A percentile compares a stretch with the other conserved stretches of the same genome.
Conservation (phyloP, 2,329 filamentous ascomycete genomes). For the Ceratocystis papillata region DNA sequence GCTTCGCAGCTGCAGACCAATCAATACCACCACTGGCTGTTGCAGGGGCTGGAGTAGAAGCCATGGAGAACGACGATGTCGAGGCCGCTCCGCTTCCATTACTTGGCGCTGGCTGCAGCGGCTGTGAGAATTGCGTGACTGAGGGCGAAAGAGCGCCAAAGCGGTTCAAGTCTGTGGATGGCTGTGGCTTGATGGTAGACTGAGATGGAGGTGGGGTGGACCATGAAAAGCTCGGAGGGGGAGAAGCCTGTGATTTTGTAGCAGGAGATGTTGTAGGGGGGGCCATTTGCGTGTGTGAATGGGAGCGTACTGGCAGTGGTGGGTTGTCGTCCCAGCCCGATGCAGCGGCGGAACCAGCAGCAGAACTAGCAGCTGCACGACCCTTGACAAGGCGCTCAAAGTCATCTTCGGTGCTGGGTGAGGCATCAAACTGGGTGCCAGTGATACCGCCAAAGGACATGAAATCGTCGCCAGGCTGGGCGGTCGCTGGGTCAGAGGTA, state of each 20-base stretch:
- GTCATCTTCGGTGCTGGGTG: slow-evolving; percentile 53
- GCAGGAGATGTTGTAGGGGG: neutral
- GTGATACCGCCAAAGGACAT: slow-evolving; percentile 60
- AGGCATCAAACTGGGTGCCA: slow-evolving; percentile 47
- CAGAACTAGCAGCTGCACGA: slow-evolving; percentile 29
- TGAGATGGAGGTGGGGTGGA: slow-evolving; percentile 45
- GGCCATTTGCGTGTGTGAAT: slow-evolving; percentile 29
- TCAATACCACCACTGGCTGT: neutral
- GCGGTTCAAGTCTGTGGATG: slow-evolving; percentile 44
- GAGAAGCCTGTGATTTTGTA: slow-evolving; percentile 29
- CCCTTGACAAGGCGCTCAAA: slow-evolving; percentile 89
- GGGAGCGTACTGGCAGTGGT: neutral
- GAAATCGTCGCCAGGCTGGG: slow-evolving; percentile 51
- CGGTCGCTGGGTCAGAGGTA: slow-evolving; percentile 40
- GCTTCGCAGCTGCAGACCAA: neutral
- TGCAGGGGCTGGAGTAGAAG: slow-evolving; percentile 31
- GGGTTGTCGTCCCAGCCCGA: slow-evolving; percentile 41
- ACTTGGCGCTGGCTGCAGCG: slow-evolving; percentile 33
- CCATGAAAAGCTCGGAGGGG: slow-evolving; percentile 49
- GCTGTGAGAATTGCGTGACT: slow-evolving; percentile 53
- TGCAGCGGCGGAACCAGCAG: slow-evolving; percentile 32
- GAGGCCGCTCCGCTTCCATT: slow-evolving; percentile 25
- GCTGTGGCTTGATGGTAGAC: slow-evolving; percentile 22
- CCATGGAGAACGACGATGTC: slow-evolving; percentile 38
- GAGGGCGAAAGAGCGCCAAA: slow-evolving; percentile 48